Base-by-base conservation (phyloP, 345 rosid genomes). In the Euphorbia pulcherrima region DNA sequence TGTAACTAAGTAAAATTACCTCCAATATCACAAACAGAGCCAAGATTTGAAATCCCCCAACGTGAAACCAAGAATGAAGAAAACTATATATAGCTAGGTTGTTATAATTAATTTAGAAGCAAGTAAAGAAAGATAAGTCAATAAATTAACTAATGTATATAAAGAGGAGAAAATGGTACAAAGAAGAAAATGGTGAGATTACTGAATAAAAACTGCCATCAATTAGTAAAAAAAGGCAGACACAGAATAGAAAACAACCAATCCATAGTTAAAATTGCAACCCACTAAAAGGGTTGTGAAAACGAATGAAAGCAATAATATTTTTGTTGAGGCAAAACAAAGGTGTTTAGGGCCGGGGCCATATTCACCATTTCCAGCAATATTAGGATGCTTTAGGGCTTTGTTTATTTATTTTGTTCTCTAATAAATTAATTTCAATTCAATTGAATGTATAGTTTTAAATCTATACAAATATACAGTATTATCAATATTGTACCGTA, bases 281-380 rank as follows among this genome's bases (percentile, higher is more conserved):
- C 76, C 78, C 77, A 72, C 73, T 69, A 63, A 59, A 51, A 65
- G 72, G 26, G 37, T 52, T 65, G 28, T 62, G 82, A 82, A 58
- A 77, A 60, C 46, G 78, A 82, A 72, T 72, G 72, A 64, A 75
- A 71, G 74, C 68, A 72, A 62, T 35, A 72, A 62, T 35, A 58
- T 12, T 57, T 74, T 46, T 74, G 78, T 50, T 58, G 67, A 74
- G 73, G 70, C 78, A 75, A 62, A 44, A 33, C 58, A 50, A 23
- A 28, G 60, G 26, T 51, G 39, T 70, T 73, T 58, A 48, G 57
- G 23, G 52, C 33, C n/a, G n/a, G 70, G 62, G 67, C 77, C 60
- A 65, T 39, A 65, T 39, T 21, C 58, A 68, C 83, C 77, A 69
- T 80, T 80, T 75, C 44, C 62, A 71, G 83, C 74, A 76, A 81